Evolutionary conservation across 1,284 basidiomycete genomes (phyloP).

Genomic region (Papiliotrema fonsecae): DNA sequence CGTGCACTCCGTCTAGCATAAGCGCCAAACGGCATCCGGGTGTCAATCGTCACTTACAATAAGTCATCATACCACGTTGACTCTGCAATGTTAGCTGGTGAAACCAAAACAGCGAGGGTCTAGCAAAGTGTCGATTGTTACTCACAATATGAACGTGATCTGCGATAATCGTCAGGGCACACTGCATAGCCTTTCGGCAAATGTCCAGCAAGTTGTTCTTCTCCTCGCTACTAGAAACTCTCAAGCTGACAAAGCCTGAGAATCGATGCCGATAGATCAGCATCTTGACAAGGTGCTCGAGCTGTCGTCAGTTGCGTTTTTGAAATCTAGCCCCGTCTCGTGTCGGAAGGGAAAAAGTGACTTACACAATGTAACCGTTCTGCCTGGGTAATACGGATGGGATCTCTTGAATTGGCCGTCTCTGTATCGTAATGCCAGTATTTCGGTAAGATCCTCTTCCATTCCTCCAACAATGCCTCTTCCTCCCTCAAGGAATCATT

Average conservation of each 20-base stretch:
- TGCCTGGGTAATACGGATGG: slow-evolving; percentile 78
- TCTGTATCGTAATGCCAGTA: slow-evolving; percentile 76
- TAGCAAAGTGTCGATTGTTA: not conserved
- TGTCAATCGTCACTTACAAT: slow-evolving; percentile 58
- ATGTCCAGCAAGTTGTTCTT: slow-evolving; percentile 43
- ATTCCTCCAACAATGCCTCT: slow-evolving; percentile 71
- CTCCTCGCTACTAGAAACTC: slow-evolving; percentile 46
- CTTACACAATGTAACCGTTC: slow-evolving; percentile 66
- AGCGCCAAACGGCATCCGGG: not conserved
- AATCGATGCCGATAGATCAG: slow-evolving; percentile 50
- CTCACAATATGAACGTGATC: slow-evolving; percentile 76
- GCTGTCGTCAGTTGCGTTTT: slow-evolving; percentile 21
- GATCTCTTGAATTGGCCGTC: slow-evolving; percentile 75
- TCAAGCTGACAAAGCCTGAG: slow-evolving; percentile 47
- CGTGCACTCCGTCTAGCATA: slow-evolving; percentile 75
- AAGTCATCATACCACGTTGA: slow-evolving; percentile 80
- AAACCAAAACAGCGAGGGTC: not conserved
- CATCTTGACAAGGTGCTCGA: slow-evolving; percentile 77
- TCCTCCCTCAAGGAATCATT: slow-evolving; percentile 68
- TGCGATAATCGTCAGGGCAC: slow-evolving; percentile 59
- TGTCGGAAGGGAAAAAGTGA: too few relatives aligned
- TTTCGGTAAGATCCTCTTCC: slow-evolving; percentile 62
- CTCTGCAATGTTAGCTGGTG: slow-evolving; percentile 28
- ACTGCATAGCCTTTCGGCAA: slow-evolving; percentile 58
- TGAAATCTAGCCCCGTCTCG: not conserved